Evolutionary conservation across 306 rosid genomes (phyloP), one percentile per base, ranked within the genome.

Genomic region (Medicago arabica): DNA sequence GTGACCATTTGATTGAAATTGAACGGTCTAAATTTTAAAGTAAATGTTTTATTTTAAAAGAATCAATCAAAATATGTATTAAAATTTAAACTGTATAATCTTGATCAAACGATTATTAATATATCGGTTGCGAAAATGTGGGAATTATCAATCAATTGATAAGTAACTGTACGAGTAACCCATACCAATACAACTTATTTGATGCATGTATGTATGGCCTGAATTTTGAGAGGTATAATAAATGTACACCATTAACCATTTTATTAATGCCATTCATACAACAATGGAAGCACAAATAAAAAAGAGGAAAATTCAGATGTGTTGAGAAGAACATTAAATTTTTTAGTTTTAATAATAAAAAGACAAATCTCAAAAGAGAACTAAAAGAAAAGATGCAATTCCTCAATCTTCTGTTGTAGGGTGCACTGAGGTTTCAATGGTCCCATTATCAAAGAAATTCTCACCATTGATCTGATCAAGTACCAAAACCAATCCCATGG

Each of bases 381-480:
- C 5, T n/a, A n/a, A n/a, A 0, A 4, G n/a, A 17, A 0, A 31
- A 50, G 4, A 39, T 5, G 0, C 50, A 15, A 40, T 12, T 9
- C 13, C 25, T 25, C 76, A 82, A 73, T 87, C 91, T 13, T 70
- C 84, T 66, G 90, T 9, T 31, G 83, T 28, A 14, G 86, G 87
- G 25, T 79, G 85, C 81, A 87, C 87, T n/a, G 80, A 67, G 12
- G 74, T 28, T 41, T 82, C 80, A 3, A 21, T 38, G 8, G 11
- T 59, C 28, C 57, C 85, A 1, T 50, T 81, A 17, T 81, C 78
- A 2, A 72, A 78, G 40, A 6, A 49, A 86, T 61, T 80, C 6
- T 87, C 88, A 58, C 91, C 97, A 85, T 80, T 83, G 78, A 90
- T 92, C 85, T 90, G 97, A 88, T 95, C 97, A 39, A 95, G 89